Percentiles rank a stretch among this genome's conserved stretches.
phyloP scores from a whole-genome alignment of 192 early-diverging fungal genomes.

The Podochytrium sp. region DNA sequence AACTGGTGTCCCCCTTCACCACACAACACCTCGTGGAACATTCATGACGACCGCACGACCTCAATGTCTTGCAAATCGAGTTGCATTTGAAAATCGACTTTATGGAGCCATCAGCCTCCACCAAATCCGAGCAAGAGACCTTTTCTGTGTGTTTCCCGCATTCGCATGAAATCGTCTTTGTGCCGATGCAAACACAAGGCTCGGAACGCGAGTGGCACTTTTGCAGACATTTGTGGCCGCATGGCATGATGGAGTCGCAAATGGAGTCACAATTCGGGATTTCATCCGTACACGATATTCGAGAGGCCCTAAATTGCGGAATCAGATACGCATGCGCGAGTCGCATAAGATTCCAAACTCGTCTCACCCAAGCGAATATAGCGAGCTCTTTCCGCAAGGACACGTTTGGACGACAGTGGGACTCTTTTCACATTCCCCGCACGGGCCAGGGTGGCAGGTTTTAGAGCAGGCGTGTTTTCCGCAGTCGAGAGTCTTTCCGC shows the following conservation, averaged over 20 bases:
- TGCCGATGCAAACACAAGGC: constrained; percentile 14
- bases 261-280: constrained; percentile 16
- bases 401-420: not conserved
- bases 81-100: constrained; percentile 10
- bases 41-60: constrained; percentile 18
- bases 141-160: not conserved
- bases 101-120: not conserved
- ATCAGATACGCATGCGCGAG: not conserved
- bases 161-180: not conserved
- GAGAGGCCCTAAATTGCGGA: not conserved
- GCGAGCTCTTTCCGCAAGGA: constrained; percentile 4
- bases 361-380: not conserved
- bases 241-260: constrained; percentile 1
- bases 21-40: constrained; percentile 12
- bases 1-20: constrained; percentile 13
- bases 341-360: not conserved
- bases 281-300: not conserved
- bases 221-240: constrained; percentile 7
- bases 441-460: constrained; percentile 4
- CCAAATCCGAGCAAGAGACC: not conserved
- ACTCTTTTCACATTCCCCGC: not conserved
- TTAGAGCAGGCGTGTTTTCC: constrained; percentile 6
- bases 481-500: constrained; percentile 8
- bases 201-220: not conserved
- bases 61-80: constrained; percentile 20